Evolutionary conservation across 257 asterid species (phyloP), one percentile per base, ranked within the genome.

Genomic region (Solanum ossicruentum): DNA sequence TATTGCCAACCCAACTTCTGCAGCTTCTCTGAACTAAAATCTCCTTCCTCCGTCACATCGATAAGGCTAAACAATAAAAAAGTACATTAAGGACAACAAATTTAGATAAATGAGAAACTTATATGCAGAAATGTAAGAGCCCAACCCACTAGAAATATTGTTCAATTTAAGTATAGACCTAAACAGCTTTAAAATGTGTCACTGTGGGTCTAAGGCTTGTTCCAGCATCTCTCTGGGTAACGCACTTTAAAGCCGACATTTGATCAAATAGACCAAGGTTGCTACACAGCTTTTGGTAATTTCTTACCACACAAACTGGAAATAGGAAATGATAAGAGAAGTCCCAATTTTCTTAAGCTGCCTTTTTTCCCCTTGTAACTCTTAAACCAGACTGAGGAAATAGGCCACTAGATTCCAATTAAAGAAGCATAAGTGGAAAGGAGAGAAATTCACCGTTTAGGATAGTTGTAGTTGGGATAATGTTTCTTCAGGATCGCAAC

Each of bases 1-100:
- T 69, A 91, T 45, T 72, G 90, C 98, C 95, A 94, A 3, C 98
- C 98, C 84, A 94, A 88, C 84, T 85, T 90, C 80, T 91, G 91
- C 91, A 95, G 85, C 79, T 92, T 93, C 66, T 90, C 92, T 18
- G 94, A 91, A 85, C 91, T 91, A 51, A 81, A 7, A 23, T 71
- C 66, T 11, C 16, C 36, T 39, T 4, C 57, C 2, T 84, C 88
- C 13, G 21, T 83, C 43, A 81, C 92, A 52, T 89, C 93, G 21
- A 85, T 87, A 83, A 92, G 91, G 84, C 98, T 94, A 92, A 87
- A 87, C 78, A 39, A 5, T n/a, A 28, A 16, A 57, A 32, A 11
- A 32, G 7, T 36, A 65, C 78, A 82, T 39, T 56, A 1, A 82
- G 56, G 21, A 39, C 41, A 61, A 7, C 57, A 61, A 26, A 26